Evolutionary conservation across 116 monocot species (phyloP), one percentile per base, ranked within the genome.

Genomic region (Cymodocea nodosa): DNA sequence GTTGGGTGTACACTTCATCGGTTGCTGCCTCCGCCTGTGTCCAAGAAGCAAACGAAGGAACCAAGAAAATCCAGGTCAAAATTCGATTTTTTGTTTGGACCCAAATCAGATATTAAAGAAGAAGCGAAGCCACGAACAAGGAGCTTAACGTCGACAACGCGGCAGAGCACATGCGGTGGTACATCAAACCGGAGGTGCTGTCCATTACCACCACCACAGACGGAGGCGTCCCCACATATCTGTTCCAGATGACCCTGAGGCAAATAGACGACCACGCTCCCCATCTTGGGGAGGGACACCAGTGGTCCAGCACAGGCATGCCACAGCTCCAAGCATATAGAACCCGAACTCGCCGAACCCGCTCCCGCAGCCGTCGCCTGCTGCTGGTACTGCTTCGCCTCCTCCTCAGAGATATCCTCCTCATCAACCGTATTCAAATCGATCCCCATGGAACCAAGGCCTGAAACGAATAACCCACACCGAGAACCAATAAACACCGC

Each of bases 231-330:
- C 15, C 50, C 65, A 22, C 37, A 37, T 34, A 78, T 40, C 67
- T 71, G 82, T 81, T 87, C 87, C 57, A 92, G 65, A 54, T 92
- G 92, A 15, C 87, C 92, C 73, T 92, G 92, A 44, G 88, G 92
- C 51, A 92, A 69, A 80, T 92, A 92, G 15, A 92, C 92, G 49
- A 92, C 85, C 25, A 76, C 30, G 75, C 87, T 87, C 51, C 87
- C 87, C 68, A 85, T 92, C 74, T 62, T 74, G 35, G 92, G 92
- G 37, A 85, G 77, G 14, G 70, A 77, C 17, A 81, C 63, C 70
- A 79, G 60, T 25, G 87, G 87, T 44, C 92, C 92, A 0, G 92
- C 92, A 68, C 92, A 92, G 16, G 92, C 92, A 65, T 81, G 85
- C 92, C 92, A 92, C 61, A 92, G 85, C 81, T 87, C 87, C 65